Conservation (phyloP, 1,284 basidiomycete species). For the Kalmanozyma brasiliensis region DNA sequence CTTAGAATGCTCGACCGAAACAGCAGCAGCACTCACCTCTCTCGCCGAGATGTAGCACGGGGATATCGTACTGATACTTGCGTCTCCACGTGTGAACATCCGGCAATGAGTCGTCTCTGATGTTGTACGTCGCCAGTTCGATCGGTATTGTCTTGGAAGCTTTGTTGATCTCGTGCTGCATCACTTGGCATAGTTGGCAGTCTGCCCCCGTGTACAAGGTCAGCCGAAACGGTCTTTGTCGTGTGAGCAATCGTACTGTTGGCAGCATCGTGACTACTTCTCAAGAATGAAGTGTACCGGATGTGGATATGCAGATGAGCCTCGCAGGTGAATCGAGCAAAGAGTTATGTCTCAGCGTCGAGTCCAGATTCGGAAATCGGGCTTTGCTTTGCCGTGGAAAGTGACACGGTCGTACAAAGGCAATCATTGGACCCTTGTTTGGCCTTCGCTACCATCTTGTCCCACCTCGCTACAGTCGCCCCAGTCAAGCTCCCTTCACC, state of each 20-base stretch:
- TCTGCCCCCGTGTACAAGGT: conserved; percentile 64
- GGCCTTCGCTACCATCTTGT: background rate
- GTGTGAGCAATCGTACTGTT: conserved; percentile 5
- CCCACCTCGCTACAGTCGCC: background rate
- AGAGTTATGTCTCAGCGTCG: background rate
- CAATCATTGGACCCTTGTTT: conserved; percentile 23
- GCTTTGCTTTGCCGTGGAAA: background rate
- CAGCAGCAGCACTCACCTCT: conserved; percentile 16
- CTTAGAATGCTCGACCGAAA: background rate
- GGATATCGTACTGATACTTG: conserved; percentile 67
- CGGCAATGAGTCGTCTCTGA: conserved; percentile 55
- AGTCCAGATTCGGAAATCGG: conserved; percentile 13
- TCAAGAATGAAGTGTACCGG: background rate
- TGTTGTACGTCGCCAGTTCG: conserved; percentile 57
- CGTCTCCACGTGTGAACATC: conserved; percentile 61
- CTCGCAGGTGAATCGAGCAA: no score
- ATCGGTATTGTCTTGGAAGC: conserved; percentile 36
- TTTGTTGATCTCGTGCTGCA: conserved; percentile 45
- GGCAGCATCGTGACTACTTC: conserved; percentile 10
- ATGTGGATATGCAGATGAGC: no score
- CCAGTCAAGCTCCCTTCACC: no score
- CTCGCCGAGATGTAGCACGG: conserved; percentile 55
- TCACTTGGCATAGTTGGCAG: conserved; percentile 63
- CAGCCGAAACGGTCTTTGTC: conserved; percentile 14
- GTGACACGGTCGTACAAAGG: no score